Conservation (phyloP, 1,139 yeast species). For the Lodderomyces elongisporus region DNA sequence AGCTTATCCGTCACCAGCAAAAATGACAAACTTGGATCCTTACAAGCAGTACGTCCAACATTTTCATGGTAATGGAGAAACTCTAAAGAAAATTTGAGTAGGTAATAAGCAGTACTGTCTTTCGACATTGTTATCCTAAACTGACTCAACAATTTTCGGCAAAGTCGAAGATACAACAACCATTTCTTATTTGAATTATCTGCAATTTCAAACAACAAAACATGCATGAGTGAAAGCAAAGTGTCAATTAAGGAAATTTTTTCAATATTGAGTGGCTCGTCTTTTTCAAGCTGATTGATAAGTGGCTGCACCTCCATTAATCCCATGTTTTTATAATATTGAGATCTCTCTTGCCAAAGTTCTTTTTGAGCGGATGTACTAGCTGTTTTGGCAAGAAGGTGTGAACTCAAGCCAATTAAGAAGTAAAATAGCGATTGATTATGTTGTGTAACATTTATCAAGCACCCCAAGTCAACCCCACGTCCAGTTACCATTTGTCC, state of each 20-base stretch:
- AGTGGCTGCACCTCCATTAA: slow-evolving; percentile 12
- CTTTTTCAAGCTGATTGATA: background rate
- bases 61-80: slow-evolving; percentile 28
- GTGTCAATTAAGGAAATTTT: slow-evolving; percentile 15
- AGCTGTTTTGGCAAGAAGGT: slow-evolving; percentile 19
- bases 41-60: slow-evolving; percentile 32
- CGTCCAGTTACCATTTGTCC: slow-evolving; percentile 15
- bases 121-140: slow-evolving; percentile 15
- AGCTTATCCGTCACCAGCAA: slow-evolving; percentile 13
- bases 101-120: slow-evolving; percentile 17
- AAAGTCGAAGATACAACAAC: slow-evolving; percentile 19
- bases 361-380: slow-evolving; percentile 2
- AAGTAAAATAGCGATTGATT: slow-evolving; percentile 22
- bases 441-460: slow-evolving; percentile 23
- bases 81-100: slow-evolving; percentile 24
- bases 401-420: slow-evolving; percentile 23
- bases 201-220: slow-evolving; percentile 26
- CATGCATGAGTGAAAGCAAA: slow-evolving; percentile 20
- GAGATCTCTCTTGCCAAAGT: slow-evolving; percentile 19
- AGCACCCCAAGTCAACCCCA: slow-evolving; percentile 20
- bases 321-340: slow-evolving; percentile 17
- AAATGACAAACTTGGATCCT: slow-evolving; percentile 23
- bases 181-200: slow-evolving; percentile 25
- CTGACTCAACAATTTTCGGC: slow-evolving; percentile 18
- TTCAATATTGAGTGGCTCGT: background rate